Conservation (phyloP, 352 stramenopile genomes). For the Pythium monospermum region DNA sequence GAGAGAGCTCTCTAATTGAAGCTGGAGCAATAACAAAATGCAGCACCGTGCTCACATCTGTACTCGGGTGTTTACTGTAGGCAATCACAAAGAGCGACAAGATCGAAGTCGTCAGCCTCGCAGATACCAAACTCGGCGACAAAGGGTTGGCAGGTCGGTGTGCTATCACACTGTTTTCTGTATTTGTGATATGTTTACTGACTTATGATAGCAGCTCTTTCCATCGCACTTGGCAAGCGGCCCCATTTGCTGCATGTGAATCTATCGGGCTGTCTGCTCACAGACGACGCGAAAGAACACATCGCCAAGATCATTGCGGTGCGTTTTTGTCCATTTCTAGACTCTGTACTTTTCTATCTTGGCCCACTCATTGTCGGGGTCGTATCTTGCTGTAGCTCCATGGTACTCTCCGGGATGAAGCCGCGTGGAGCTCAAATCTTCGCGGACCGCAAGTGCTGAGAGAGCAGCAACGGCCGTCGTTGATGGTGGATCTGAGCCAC, state of each 20-base stretch:
- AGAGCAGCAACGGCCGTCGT: slow-evolving; percentile 5
- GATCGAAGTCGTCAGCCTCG: slow-evolving; percentile 15
- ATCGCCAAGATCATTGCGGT: slow-evolving; percentile 62
- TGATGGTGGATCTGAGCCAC: slow-evolving; percentile 43
- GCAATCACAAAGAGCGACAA: slow-evolving; percentile 11
- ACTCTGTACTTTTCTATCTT: neutral
- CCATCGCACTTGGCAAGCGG: slow-evolving; percentile 31
- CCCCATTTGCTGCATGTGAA: slow-evolving; percentile 35
- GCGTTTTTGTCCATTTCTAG: neutral
- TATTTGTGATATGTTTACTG: too few species aligned
- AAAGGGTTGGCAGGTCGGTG: too few species aligned
- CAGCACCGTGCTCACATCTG: neutral
- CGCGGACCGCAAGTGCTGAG: slow-evolving; percentile 22
- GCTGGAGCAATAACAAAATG: too few species aligned
- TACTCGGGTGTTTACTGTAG: neutral
- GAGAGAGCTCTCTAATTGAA: too few species aligned
- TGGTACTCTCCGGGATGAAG: slow-evolving; percentile 44
- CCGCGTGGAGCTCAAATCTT: slow-evolving; percentile 51
- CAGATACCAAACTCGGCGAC: slow-evolving; percentile 7
- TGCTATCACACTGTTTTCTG: too few species aligned
- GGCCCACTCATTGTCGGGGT: neutral
- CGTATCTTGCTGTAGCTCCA: slow-evolving; percentile 29
- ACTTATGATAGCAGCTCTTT: slow-evolving; percentile 4
- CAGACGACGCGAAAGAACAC: slow-evolving; percentile 39
- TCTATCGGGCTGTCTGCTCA: slow-evolving; percentile 40